A percentile compares a stretch with the other conserved stretches of the same genome.
Evolutionary conservation across 1,284 basidiomycete genomes (phyloP).

Genomic region (Bondarzewia mesenterica): DNA sequence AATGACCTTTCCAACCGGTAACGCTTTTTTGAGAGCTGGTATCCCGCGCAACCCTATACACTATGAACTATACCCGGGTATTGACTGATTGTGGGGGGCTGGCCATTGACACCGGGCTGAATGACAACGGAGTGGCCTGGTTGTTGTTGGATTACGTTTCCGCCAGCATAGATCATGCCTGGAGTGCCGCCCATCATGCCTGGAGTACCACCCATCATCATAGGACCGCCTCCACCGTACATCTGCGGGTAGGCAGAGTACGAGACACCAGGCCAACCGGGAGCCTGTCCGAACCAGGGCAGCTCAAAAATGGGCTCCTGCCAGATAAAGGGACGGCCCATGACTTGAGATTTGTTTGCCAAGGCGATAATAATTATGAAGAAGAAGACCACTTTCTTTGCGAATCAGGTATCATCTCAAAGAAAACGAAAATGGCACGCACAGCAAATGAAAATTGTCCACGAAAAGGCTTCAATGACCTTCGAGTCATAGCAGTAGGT

Average conservation of each 20-base stretch:
- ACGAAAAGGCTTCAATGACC: slow-evolving; percentile 69
- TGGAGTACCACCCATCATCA: slow-evolving; percentile 8
- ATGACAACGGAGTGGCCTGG: slow-evolving; percentile 65
- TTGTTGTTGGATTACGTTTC: slow-evolving; percentile 34
- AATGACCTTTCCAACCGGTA: too few relatives aligned
- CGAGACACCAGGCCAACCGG: slow-evolving; percentile 26
- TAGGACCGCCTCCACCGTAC: slow-evolving; percentile 16
- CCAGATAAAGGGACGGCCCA: slow-evolving; percentile 40
- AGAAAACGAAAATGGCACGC: slow-evolving; percentile 26
- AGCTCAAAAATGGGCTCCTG: slow-evolving; percentile 39
- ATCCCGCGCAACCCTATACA: not conserved
- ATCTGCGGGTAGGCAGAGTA: slow-evolving; percentile 7
- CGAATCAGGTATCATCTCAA: slow-evolving; percentile 20
- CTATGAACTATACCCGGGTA: slow-evolving; percentile 36
- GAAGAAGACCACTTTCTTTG: slow-evolving; percentile 32
- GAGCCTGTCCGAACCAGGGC: slow-evolving; percentile 44
- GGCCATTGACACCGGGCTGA: slow-evolving; percentile 56
- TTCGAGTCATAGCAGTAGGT: slow-evolving; percentile 72
- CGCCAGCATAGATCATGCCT: slow-evolving; percentile 12
- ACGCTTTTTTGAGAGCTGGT: too few relatives aligned
- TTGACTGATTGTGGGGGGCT: slow-evolving; percentile 52
- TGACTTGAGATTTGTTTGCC: slow-evolving; percentile 32
- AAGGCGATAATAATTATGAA: slow-evolving; percentile 35
- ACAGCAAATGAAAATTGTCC: slow-evolving; percentile 60
- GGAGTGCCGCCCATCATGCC: slow-evolving; percentile 3